Evolutionary conservation across 2,329 filamentous ascomycete species (phyloP).

Genomic region (Fusarium gaditjirri): DNA sequence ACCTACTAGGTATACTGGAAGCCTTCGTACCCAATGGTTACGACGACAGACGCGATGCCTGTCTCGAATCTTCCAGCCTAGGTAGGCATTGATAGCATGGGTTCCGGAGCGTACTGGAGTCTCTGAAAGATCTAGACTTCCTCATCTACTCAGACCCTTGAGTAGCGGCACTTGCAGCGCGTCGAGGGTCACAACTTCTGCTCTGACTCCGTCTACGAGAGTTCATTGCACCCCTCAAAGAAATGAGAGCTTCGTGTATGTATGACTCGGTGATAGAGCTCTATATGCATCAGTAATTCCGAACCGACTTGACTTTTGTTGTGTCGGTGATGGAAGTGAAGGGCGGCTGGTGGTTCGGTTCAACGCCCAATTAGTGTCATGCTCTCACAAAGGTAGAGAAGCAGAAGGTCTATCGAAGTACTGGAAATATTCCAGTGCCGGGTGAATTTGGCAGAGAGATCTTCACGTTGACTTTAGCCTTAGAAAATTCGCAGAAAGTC

Average conservation of each 20-base stretch:
- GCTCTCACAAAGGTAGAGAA: background rate
- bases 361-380: background rate
- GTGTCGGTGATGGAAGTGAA: accelerated
- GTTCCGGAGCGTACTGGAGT: background rate
- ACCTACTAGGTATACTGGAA: background rate
- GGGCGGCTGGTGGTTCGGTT: background rate
- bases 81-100: no score
- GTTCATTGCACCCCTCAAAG: background rate
- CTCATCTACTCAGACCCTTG: accelerated
- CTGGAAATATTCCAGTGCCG: accelerated
- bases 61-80: no score
- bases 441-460: accelerated
- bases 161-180: background rate
- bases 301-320: no score
- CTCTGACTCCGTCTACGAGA: background rate
- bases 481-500: no score
- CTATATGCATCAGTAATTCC: background rate
- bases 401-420: accelerated
- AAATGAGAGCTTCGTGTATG: accelerated
- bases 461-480: accelerated
- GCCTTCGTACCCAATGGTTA: background rate
- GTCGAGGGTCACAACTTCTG: background rate
- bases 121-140: background rate
- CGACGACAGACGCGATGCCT: background rate
- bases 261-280: accelerated